Evolutionary conservation across 176 grass and related monocot species (phyloP), one percentile per base, ranked within the genome.

Genomic region (Zizania latifolia): DNA sequence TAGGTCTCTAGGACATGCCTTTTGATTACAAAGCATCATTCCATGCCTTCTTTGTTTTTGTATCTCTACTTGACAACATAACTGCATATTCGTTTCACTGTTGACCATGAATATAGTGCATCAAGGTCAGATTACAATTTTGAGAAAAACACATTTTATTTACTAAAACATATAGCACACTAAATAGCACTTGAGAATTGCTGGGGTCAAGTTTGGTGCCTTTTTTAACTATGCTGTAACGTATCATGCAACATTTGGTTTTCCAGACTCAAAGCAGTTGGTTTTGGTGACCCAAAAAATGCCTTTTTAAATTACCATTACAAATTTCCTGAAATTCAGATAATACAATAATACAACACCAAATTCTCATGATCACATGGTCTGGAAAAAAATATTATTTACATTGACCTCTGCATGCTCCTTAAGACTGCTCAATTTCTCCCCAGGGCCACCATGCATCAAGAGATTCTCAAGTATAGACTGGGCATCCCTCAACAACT

Each of bases 401-500:
- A 86, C 78, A 82, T 58, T 6, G 21, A 5, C 21, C 34, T 15
- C 12, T 16, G 8, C 48, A 65, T 15, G 28, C 6, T 72, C 2
- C 28, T 72, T 66, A 23, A n/a, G 10, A 23, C 6, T 32, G 24
- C 19, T 2, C n/a, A 24, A 2, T 71, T 78, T 72, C 32, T 65
- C 8, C 19, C 41, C 31, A 51, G 48, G 7, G 22, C 7, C 76
- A 12, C 0, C 29, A 45, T 6, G 43, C 19, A 68, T 14, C 7
- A 67, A 27, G 34, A 65, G 62, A 75, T 75, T 22, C 22, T 83
- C 51, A 80, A 17, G 22, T 60, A 63, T 87, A 88, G 44, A 92
- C 78, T 27, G 91, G 91, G 48, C 91, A 98, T 9, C 91, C 94
- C 8, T 94, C 84, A 0, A 98, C 78, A n/a, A 77, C 38, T 35